phyloP scores from a whole-genome alignment of 345 rosid species.

The Odontarrhena argentea region DNA sequence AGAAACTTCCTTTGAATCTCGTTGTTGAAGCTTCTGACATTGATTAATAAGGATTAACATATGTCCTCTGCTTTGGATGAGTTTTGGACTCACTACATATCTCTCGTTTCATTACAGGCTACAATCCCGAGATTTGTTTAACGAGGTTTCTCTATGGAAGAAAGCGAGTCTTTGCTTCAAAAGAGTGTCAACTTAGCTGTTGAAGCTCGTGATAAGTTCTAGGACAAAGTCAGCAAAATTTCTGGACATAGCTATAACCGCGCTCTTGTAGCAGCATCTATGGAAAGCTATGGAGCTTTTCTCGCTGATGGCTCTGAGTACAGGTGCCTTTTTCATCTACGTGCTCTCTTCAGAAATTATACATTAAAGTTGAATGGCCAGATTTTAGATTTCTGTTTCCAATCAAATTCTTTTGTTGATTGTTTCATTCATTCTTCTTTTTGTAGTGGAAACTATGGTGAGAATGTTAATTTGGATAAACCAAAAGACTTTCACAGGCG shows the following conservation, averaged over 20 bases:
- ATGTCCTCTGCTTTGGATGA: too few relatives aligned
- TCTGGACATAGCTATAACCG: conserved; percentile 58
- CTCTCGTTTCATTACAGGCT: conserved; percentile 51
- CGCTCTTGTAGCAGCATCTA: conserved; percentile 87
- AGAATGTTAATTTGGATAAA: conserved; percentile 54
- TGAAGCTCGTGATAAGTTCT: conserved; percentile 83
- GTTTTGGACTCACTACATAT: not conserved
- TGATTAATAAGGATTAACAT: not conserved
- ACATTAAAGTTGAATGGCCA: not conserved
- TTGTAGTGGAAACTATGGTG: conserved; percentile 74
- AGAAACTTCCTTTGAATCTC: too few relatives aligned
- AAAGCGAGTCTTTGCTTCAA: conserved; percentile 63
- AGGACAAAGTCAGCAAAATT: conserved; percentile 52
- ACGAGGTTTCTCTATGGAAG: conserved; percentile 69
- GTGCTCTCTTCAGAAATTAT: too few relatives aligned
- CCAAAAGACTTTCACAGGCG: conserved; percentile 89
- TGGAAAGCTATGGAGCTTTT: conserved; percentile 94
- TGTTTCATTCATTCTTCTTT: not conserved
- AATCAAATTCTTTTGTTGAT: too few relatives aligned
- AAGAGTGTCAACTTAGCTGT: conserved; percentile 76
- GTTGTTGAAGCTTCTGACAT: not conserved
- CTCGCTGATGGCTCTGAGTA: conserved; percentile 97
- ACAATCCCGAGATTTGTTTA: conserved; percentile 83
- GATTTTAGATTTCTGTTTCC: not conserved
- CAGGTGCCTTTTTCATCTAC: conserved; percentile 46